Evolutionary conservation across 116 monocot species (phyloP), one percentile per base, ranked within the genome.

Genomic region (Thalassia testudinum): DNA sequence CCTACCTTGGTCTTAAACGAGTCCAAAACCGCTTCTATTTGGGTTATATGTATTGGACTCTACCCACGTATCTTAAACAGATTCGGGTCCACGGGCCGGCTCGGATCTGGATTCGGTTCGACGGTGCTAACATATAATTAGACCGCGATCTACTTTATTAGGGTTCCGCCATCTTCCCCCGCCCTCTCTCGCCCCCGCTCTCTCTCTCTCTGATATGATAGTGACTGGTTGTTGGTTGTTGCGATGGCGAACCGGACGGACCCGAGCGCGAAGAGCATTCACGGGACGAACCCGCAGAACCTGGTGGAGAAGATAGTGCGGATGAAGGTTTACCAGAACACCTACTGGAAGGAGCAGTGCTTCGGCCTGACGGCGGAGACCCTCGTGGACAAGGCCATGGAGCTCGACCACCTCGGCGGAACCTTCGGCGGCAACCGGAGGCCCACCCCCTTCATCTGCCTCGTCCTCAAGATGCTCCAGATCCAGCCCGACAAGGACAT

Each of bases 401-500:
- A 88, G 60, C 76, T 95, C 53, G 95, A 95, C 62, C 95, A 95
- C 60, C 66, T 88, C 37, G 95, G 95, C 20, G 88, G 95, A 12
- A 85, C 95, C 30, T 82, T 66, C 53, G 95, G 95, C 19, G 95
- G 95, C 20, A 79, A 57, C 61, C 72, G 85, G 21, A 78, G 60
- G 59, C 95, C 95, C 53, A 88, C 95, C 12, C 87, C 95, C 12
- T 95, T 95, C 69, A 69, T 95, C 47, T 95, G 95, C 53, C 85
- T 95, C 50, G 69, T 88, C 47, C 62, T 88, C 66, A 95, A 95
- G 79, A 95, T 95, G 95, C 82, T 95, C 49, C 95, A 95, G 82
- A 95, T 95, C 73, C 95, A 95, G 70, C 88, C 95, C 22, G 95
- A 88, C 47, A 95, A 95, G 77, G 95, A 95, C 50, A 95, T 95